These are phyloP conservation scores for Pulveroboletus sp. DNA, from an alignment of 768 basidiomycete species.

Conservation along the genomic window DNA sequence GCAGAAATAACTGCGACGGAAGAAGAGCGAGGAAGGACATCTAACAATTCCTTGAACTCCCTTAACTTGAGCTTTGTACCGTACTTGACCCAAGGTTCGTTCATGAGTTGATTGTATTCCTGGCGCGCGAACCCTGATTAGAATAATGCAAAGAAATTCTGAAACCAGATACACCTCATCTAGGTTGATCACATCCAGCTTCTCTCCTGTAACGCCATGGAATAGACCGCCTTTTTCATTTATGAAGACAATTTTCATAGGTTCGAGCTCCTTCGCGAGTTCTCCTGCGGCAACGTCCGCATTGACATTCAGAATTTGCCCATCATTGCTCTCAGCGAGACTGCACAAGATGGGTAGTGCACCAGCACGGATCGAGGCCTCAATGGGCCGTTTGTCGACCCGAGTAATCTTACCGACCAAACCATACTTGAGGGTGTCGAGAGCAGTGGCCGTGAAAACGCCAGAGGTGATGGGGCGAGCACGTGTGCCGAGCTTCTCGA, in stretches of 20 bases:
- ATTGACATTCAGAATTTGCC: conserved; percentile 99
- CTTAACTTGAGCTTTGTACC: conserved; percentile 98
- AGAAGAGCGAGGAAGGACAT: conserved; percentile 95
- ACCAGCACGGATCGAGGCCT: conserved; percentile 94
- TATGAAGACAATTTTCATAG: conserved; percentile 96
- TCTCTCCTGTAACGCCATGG: conserved; percentile 96
- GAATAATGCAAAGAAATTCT: neutral
- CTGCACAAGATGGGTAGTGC: conserved; percentile 94
- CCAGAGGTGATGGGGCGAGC: conserved; percentile 97
- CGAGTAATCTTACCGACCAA: conserved; percentile 93
- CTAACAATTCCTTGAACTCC: conserved; percentile 98
- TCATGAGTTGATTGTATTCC: conserved; percentile 97
- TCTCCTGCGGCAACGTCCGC: conserved; percentile 98
- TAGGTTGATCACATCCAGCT: conserved; percentile 92
- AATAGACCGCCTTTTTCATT: conserved; percentile 98
- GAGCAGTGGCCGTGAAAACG: conserved; percentile 95
- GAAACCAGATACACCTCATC: conserved; percentile 63
- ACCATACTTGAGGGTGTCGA: conserved; percentile 91
- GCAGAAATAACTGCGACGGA: conserved; percentile 98
- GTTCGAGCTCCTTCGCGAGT: conserved; percentile 95
- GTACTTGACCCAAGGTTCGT: conserved; percentile 97
- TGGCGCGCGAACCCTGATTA: conserved; percentile 24
- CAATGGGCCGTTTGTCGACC: conserved; percentile 94
- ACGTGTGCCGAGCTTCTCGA: conserved; percentile 93
- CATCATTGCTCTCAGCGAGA: conserved; percentile 89